Percentiles rank a stretch among this genome's conserved stretches.
Evolutionary conservation across 495 filamentous ascomycete genomes (phyloP).

Genomic region (Xylaria intraflava): DNA sequence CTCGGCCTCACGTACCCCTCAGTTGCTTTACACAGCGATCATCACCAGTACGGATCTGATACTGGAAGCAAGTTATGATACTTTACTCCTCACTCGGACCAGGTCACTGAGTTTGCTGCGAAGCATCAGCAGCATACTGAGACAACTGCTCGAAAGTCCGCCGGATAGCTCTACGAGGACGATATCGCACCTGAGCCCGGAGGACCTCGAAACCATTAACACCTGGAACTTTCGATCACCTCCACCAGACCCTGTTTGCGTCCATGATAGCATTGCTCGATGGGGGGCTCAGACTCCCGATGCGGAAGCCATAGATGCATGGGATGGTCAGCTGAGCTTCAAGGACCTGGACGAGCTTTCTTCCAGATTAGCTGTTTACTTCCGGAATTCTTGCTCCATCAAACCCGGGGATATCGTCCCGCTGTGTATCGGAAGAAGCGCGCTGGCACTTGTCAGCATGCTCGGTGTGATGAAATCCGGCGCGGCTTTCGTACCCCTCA

Average conservation of each 20-base stretch:
- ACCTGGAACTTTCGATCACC: neutral
- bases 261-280: neutral
- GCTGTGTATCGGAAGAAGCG: conserved; percentile 48
- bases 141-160: too few relatives aligned
- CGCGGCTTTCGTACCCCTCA: conserved; percentile 51
- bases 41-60: too few relatives aligned
- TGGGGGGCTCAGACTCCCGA: neutral
- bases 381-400: conserved; percentile 30
- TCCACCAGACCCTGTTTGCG: neutral
- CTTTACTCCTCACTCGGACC: too few relatives aligned
- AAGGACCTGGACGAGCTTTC: conserved; percentile 36
- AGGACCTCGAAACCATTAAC: neutral
- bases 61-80: too few relatives aligned
- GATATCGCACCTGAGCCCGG: too few relatives aligned
- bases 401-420: conserved; percentile 46
- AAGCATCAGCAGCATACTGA: too few relatives aligned
- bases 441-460: conserved; percentile 46
- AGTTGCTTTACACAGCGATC: too few relatives aligned
- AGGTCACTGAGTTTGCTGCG: too few relatives aligned
- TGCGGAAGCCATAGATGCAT: conserved; percentile 19
- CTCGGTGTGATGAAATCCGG: conserved; percentile 51
- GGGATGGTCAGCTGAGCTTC: conserved; percentile 47
- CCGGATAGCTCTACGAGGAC: too few relatives aligned
- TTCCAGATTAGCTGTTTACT: conserved; percentile 28
- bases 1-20: too few relatives aligned